These are phyloP conservation scores for Cadophora luteo-olivacea DNA, from an alignment of 2,329 filamentous ascomycete species.

Conservation along the genomic window DNA sequence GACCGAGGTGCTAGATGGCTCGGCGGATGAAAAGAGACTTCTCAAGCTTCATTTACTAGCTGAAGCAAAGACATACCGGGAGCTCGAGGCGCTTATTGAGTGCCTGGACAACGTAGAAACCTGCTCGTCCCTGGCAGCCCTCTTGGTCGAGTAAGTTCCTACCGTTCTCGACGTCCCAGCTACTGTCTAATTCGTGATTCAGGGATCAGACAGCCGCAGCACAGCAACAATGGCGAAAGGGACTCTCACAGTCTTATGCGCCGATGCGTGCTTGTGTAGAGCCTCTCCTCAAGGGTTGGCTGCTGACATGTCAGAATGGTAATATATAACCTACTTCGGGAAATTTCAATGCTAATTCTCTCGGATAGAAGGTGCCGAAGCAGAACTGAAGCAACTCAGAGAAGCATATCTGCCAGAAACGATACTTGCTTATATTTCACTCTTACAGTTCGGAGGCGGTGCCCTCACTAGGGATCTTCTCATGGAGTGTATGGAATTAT, in stretches of 20 bases:
- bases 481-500: constrained; percentile 86
- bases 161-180: neutral
- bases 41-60: constrained; percentile 49
- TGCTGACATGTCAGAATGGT: constrained; percentile 48
- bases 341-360: constrained; percentile 30
- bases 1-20: constrained; percentile 44
- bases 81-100: constrained; percentile 71
- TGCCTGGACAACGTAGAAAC: constrained; percentile 73
- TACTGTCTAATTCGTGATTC: constrained; percentile 2
- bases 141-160: constrained; percentile 38
- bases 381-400: constrained; percentile 70
- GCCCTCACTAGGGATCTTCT: constrained; percentile 77
- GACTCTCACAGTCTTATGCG: constrained; percentile 61
- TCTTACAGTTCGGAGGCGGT: constrained; percentile 79
- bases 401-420: constrained; percentile 85
- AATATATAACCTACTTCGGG: constrained; percentile 1
- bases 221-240: constrained; percentile 58
- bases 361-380: constrained; percentile 53
- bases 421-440: constrained; percentile 81
- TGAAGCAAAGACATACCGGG: constrained; percentile 68
- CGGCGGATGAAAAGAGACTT: constrained; percentile 45
- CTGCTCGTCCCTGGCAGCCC: constrained; percentile 49
- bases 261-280: constrained; percentile 62
- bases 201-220: constrained; percentile 19
- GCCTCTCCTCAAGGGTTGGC: constrained; percentile 70